Conservation (phyloP, 768 basidiomycete species). For the Boletus vermiculosoides region DNA sequence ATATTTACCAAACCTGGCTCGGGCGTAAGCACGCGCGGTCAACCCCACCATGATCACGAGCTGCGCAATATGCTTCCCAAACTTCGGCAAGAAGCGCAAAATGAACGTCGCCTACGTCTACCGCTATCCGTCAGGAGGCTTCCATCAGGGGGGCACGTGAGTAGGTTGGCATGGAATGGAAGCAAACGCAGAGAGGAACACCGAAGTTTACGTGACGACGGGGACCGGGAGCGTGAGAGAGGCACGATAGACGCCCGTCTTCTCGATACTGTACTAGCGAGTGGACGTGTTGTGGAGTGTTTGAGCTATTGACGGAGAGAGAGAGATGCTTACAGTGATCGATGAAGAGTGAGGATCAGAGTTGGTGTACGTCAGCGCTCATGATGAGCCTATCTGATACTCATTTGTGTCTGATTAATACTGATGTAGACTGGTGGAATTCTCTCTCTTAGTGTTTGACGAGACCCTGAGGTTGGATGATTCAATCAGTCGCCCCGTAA, state of each 20-base stretch:
- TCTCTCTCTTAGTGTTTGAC: not conserved
- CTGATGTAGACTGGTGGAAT: not conserved
- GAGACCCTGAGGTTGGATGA: not conserved
- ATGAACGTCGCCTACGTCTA: slow-evolving; percentile 49
- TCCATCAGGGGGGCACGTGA: too few relatives aligned
- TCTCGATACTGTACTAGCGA: slow-evolving; percentile 78
- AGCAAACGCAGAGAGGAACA: slow-evolving; percentile 50
- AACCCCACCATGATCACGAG: slow-evolving; percentile 84
- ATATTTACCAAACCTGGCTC: too few relatives aligned
- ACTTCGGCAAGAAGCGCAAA: slow-evolving; percentile 84
- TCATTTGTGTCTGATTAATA: not conserved
- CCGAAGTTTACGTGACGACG: slow-evolving; percentile 58
- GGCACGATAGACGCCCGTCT: slow-evolving; percentile 64
- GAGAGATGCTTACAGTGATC: slow-evolving; percentile 45
- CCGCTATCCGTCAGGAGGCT: slow-evolving; percentile 34
- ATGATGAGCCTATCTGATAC: not conserved
- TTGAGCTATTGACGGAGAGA: slow-evolving; percentile 10
- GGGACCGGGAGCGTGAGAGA: slow-evolving; percentile 67
- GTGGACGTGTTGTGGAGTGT: slow-evolving; percentile 32
- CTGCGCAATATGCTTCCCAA: slow-evolving; percentile 89
- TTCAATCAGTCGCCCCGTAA: not conserved
- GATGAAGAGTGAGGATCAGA: slow-evolving; percentile 65
- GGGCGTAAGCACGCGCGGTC: too few relatives aligned
- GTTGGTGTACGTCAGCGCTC: not conserved
- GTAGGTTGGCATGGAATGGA: slow-evolving; percentile 37